Evolutionary conservation across 371 early-diverging fungal genomes (phyloP).

Genomic region (Circinella umbellata): DNA sequence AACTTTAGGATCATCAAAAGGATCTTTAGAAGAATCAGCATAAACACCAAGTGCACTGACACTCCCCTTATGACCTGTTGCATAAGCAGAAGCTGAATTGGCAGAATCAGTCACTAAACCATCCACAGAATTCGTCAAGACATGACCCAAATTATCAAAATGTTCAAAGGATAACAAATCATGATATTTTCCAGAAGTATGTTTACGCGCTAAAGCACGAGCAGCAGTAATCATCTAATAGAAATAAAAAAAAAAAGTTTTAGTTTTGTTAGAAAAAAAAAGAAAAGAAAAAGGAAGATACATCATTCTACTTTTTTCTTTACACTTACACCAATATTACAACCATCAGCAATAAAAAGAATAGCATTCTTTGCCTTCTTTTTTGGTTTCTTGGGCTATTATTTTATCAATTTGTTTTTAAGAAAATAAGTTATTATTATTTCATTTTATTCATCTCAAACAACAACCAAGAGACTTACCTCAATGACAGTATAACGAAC

Average conservation of each 20-base stretch:
- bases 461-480: slow-evolving; percentile 18
- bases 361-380: slow-evolving; percentile 77
- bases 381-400: slow-evolving; percentile 51
- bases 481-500: slow-evolving; percentile 41
- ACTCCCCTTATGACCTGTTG: slow-evolving; percentile 70
- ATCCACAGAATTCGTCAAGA: slow-evolving; percentile 75
- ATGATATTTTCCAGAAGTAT: slow-evolving; percentile 62
- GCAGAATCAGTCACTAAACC: slow-evolving; percentile 78
- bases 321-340: slow-evolving; percentile 53
- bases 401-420: background rate
- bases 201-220: slow-evolving; percentile 58
- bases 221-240: slow-evolving; percentile 64
- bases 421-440: background rate
- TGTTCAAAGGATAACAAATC: slow-evolving; percentile 66
- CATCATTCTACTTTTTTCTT: background rate
- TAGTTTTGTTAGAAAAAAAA: background rate
- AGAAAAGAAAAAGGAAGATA: no score
- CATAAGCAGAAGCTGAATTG: slow-evolving; percentile 76
- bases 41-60: slow-evolving; percentile 72
- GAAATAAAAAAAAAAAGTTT: background rate
- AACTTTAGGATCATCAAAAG: slow-evolving; percentile 66
- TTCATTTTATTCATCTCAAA: background rate
- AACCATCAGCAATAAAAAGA: slow-evolving; percentile 79
- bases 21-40: slow-evolving; percentile 55
- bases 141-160: slow-evolving; percentile 69